phyloP scores from a whole-genome alignment of 768 basidiomycete genomes.

The Baorangia bicolor region DNA sequence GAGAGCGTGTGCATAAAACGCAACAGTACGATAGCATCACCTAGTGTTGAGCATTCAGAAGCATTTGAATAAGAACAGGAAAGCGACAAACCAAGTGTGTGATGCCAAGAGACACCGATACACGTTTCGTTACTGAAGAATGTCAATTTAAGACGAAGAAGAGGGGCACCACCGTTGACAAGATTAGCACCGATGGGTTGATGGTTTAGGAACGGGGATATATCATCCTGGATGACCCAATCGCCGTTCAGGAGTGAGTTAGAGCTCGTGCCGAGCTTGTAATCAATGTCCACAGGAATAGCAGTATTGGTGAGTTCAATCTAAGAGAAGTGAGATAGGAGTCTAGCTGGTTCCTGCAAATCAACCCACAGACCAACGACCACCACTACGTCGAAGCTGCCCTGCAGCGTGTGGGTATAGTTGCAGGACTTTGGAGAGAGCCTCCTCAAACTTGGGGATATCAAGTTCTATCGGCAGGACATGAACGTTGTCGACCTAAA shows the following conservation, averaged over 20 bases:
- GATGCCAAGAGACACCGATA: slow-evolving; percentile 37
- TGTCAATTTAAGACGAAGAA: slow-evolving; percentile 30
- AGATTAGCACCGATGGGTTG: slow-evolving; percentile 11
- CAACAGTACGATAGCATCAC: slow-evolving; percentile 28
- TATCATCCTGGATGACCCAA: slow-evolving; percentile 29
- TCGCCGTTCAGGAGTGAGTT: slow-evolving; percentile 19
- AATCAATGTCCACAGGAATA: slow-evolving; percentile 14
- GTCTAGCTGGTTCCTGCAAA: neutral
- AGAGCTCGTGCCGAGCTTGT: slow-evolving; percentile 3
- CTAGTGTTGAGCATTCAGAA: slow-evolving; percentile 13
- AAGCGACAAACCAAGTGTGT: slow-evolving; percentile 28
- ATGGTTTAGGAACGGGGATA: slow-evolving; percentile 18
- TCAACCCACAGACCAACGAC: slow-evolving; percentile 22
- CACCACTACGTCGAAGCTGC: slow-evolving; percentile 12
- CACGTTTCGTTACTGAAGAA: slow-evolving; percentile 25
- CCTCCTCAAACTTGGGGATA: slow-evolving; percentile 20
- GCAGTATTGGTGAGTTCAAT: slow-evolving; percentile 23
- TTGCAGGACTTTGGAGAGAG: slow-evolving; percentile 23
- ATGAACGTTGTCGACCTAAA: slow-evolving; percentile 20
- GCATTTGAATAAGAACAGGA: neutral
- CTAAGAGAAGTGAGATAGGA: slow-evolving; percentile 10
- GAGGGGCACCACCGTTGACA: slow-evolving; percentile 18
- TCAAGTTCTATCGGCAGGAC: slow-evolving; percentile 16
- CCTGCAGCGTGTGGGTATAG: slow-evolving; percentile 28
- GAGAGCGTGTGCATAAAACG: slow-evolving; percentile 33